Evolutionary conservation across 1,284 basidiomycete genomes (phyloP).

Genomic region (Inonotus hispidus): DNA sequence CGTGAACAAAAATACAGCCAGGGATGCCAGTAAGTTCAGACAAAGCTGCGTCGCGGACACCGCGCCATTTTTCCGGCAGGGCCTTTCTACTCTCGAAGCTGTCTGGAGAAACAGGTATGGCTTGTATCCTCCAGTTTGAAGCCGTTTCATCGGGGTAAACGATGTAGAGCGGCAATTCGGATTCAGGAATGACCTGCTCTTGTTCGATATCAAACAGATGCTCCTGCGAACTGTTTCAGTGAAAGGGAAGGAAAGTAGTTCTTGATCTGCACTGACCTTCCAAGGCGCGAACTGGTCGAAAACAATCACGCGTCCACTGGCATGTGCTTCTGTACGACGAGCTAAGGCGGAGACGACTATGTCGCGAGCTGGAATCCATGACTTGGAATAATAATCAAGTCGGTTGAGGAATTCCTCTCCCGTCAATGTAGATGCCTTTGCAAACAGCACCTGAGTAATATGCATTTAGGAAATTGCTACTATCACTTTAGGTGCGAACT

Average conservation of each 20-base stretch:
- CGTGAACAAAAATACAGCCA: conserved; percentile 90
- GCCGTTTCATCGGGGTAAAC: conserved; percentile 84
- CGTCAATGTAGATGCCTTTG: conserved; percentile 73
- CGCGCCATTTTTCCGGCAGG: conserved; percentile 91
- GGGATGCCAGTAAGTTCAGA: conserved; percentile 73
- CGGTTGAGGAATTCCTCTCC: conserved; percentile 84
- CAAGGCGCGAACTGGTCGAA: conserved; percentile 82
- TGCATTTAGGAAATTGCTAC: conserved; percentile 21
- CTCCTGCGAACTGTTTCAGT: conserved; percentile 46
- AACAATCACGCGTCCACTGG: conserved; percentile 74
- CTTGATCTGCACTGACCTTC: conserved; percentile 59
- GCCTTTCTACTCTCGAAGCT: conserved; percentile 91
- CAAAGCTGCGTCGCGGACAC: conserved; percentile 81
- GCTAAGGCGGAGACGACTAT: conserved; percentile 70
- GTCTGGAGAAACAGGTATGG: conserved; percentile 78
- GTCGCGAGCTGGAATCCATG: conserved; percentile 91
- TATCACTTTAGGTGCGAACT: conserved; percentile 25
- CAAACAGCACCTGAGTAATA: conserved; percentile 11
- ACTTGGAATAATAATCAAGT: conserved; percentile 78
- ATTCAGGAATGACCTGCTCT: conserved; percentile 39
- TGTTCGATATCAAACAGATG: conserved; percentile 87
- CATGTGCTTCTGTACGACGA: conserved; percentile 57
- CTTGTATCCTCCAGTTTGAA: conserved; percentile 90
- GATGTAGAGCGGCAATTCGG: conserved; percentile 71
- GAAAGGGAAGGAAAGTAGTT: neutral